Conservation (phyloP, 345 rosid species). For the Cardiospermum halicacabum region DNA sequence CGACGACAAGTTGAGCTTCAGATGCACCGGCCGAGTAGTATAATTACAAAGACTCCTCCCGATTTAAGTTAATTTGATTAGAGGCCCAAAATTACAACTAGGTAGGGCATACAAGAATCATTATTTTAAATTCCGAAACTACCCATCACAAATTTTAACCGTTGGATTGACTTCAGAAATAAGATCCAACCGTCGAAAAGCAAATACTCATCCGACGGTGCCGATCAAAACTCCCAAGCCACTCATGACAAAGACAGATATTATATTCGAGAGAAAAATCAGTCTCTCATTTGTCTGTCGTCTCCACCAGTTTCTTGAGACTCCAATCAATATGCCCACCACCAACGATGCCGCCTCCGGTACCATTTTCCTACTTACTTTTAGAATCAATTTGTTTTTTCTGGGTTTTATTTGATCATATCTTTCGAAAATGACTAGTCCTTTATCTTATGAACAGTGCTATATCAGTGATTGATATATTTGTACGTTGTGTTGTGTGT, state of each 20-base stretch:
- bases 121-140: not conserved
- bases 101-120: not conserved
- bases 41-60: too few relatives aligned
- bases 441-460: not conserved
- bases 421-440: not conserved
- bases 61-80: not conserved
- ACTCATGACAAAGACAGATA: not conserved
- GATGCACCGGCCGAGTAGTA: too few relatives aligned
- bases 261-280: slow-evolving; percentile 5
- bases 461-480: not conserved
- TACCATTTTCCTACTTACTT: not conserved
- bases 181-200: not conserved
- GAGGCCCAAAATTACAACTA: not conserved
- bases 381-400: not conserved
- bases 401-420: not conserved
- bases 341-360: slow-evolving; percentile 25
- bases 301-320: not conserved
- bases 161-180: not conserved
- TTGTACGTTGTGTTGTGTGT: not conserved
- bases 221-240: not conserved
- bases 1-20: too few relatives aligned
- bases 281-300: too few relatives aligned
- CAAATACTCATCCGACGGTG: slow-evolving; percentile 3
- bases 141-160: not conserved
- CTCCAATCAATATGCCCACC: slow-evolving; percentile 18